These are phyloP conservation scores for Aspergillus baeticus DNA, from an alignment of 495 filamentous ascomycete species.

Conservation along the genomic window DNA sequence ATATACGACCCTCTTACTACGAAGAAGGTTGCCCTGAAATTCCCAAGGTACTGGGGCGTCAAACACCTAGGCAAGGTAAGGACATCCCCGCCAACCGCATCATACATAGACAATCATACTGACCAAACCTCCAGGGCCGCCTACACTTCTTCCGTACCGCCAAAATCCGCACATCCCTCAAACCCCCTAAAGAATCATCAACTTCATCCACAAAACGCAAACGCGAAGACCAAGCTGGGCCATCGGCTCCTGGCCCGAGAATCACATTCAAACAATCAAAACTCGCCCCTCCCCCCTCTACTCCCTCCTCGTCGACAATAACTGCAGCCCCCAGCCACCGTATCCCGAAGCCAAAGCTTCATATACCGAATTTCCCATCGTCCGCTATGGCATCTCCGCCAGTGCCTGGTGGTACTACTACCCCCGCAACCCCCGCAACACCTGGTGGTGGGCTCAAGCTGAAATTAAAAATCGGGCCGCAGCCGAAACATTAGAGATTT, in stretches of 20 bases:
- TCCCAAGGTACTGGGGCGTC: constrained; percentile 70
- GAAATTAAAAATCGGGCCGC: constrained; percentile 43
- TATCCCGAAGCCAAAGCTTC: constrained; percentile 33
- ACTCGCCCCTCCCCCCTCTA: constrained; percentile 22
- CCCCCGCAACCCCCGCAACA: constrained; percentile 38
- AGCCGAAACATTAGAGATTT: constrained; percentile 29
- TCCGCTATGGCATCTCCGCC: constrained; percentile 19
- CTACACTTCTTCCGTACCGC: constrained; percentile 40
- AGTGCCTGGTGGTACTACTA: constrained; percentile 19
- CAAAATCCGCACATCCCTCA: constrained; percentile 30
- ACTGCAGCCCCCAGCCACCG: constrained; percentile 7
- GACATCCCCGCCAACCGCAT: not conserved
- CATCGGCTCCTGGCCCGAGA: constrained; percentile 33
- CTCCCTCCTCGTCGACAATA: not conserved
- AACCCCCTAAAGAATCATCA: constrained; percentile 30
- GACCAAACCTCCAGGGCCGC: constrained; percentile 27
- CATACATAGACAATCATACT: not conserved
- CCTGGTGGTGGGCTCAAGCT: constrained; percentile 40
- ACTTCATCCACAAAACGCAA: constrained; percentile 36
- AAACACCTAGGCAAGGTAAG: constrained; percentile 60
- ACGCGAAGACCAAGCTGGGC: constrained; percentile 41
- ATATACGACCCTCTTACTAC: constrained; percentile 68
- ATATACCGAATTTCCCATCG: constrained; percentile 35
- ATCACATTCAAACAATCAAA: constrained; percentile 50
- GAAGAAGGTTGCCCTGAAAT: constrained; percentile 60